phyloP scores from a whole-genome alignment of 306 rosid species.

The Glycine soja region DNA sequence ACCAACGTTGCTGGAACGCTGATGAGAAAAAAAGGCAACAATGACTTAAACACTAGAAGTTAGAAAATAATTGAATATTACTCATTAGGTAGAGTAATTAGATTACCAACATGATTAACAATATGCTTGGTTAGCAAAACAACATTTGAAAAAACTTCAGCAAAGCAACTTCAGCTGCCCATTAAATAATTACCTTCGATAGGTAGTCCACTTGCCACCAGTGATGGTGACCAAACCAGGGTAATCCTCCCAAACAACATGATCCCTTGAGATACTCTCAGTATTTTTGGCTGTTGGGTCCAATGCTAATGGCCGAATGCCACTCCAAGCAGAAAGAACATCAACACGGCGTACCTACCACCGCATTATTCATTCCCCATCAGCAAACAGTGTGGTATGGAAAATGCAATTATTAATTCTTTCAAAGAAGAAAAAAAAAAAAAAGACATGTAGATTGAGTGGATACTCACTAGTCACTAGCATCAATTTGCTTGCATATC shows the following conservation, averaged over 20 bases:
- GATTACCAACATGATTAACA: slow-evolving; percentile 3
- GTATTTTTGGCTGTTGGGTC: slow-evolving; percentile 93
- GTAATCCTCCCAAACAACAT: slow-evolving; percentile 96
- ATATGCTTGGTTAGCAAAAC: slow-evolving; percentile 37
- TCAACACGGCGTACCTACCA: slow-evolving; percentile 87
- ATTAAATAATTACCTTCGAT: slow-evolving; percentile 75
- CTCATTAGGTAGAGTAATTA: slow-evolving; percentile 18
- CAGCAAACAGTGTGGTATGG: slow-evolving; percentile 36
- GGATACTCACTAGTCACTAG: slow-evolving; percentile 23
- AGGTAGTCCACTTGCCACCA: slow-evolving; percentile 99
- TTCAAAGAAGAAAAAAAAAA: background rate
- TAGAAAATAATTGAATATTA: slow-evolving; percentile 22
- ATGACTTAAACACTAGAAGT: background rate
- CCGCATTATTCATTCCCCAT: slow-evolving; percentile 45
- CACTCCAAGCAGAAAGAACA: slow-evolving; percentile 99
- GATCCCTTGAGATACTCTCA: slow-evolving; percentile 94
- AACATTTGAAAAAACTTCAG: slow-evolving; percentile 41
- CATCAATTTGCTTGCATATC: slow-evolving; percentile 16
- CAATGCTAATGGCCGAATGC: slow-evolving; percentile 93
- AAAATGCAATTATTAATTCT: slow-evolving; percentile 18
- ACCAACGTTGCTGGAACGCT: slow-evolving; percentile 28
- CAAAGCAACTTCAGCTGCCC: slow-evolving; percentile 41
- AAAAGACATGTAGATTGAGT: slow-evolving; percentile 39
- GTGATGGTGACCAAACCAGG: slow-evolving; percentile 98
- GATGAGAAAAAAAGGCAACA: slow-evolving; percentile 42